A percentile compares a stretch with the other conserved stretches of the same genome.
phyloP scores from a whole-genome alignment of 768 basidiomycete genomes.

The Suillus discolor region DNA sequence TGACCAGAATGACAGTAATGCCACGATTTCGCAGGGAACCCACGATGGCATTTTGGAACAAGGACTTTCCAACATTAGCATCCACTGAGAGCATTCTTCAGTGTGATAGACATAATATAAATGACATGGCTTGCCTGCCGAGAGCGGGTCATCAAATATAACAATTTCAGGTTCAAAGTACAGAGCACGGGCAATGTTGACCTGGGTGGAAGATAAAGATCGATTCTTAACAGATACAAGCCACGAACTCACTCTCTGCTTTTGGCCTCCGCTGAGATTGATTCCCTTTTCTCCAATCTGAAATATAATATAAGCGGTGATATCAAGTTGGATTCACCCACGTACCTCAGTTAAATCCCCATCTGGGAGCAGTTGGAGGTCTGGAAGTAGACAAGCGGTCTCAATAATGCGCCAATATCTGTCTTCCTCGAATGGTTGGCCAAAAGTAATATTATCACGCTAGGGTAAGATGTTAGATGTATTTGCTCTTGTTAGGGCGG shows the following conservation, averaged over 20 bases:
- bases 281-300: slow-evolving; percentile 76
- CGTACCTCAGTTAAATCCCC: slow-evolving; percentile 72
- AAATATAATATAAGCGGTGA: not conserved
- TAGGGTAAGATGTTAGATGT: slow-evolving; percentile 21
- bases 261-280: slow-evolving; percentile 70
- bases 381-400: slow-evolving; percentile 59
- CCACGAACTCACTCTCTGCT: slow-evolving; percentile 47
- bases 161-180: slow-evolving; percentile 66
- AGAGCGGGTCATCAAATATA: slow-evolving; percentile 66
- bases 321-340: not conserved
- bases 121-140: slow-evolving; percentile 46
- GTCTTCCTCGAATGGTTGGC: slow-evolving; percentile 62
- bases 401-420: slow-evolving; percentile 66
- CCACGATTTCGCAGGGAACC: slow-evolving; percentile 44
- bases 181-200: slow-evolving; percentile 72
- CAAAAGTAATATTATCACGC: slow-evolving; percentile 71
- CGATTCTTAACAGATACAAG: not conserved
- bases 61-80: slow-evolving; percentile 70
- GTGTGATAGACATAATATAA: not conserved
- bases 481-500: not conserved
- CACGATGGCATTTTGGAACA: slow-evolving; percentile 68
- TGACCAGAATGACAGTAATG: slow-evolving; percentile 57
- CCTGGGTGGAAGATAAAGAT: slow-evolving; percentile 28
- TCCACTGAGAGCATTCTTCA: slow-evolving; percentile 48
- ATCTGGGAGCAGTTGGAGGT: slow-evolving; percentile 65